Conservation (phyloP, 495 filamentous ascomycete genomes). For the Aspergillus conjunctus region DNA sequence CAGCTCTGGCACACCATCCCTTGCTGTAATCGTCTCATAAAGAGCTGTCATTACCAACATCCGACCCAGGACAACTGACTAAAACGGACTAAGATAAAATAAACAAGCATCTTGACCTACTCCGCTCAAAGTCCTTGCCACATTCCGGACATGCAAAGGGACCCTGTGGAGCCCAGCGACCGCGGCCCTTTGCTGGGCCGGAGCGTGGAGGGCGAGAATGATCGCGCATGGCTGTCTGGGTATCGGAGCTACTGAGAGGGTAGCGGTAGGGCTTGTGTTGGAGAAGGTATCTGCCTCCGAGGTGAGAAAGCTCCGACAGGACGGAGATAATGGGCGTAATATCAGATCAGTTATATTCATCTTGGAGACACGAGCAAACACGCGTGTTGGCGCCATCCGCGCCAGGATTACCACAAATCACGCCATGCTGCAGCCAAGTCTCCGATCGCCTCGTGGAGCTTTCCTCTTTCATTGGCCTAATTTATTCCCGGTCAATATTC, state of each 20-base stretch:
- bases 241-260: neutral
- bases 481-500: too few species aligned
- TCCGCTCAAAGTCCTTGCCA: constrained; percentile 9
- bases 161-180: neutral
- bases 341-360: neutral
- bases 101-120: neutral
- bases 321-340: neutral
- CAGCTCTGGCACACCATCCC: neutral
- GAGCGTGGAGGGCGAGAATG: neutral
- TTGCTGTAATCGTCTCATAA: neutral
- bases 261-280: too few species aligned
- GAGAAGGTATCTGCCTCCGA: neutral
- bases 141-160: constrained; percentile 10
- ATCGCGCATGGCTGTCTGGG: too few species aligned
- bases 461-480: too few species aligned
- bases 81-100: neutral
- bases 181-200: neutral
- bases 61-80: too few species aligned
- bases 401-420: neutral
- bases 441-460: neutral
- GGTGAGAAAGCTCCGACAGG: constrained; percentile 5
- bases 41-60: too few species aligned
- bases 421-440: constrained; percentile 5
- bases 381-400: neutral
- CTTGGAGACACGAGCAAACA: neutral